Percentiles rank a stretch among this genome's conserved stretches.
phyloP scores from a whole-genome alignment of 1,284 basidiomycete genomes.

The Trichosporon sp. region DNA sequence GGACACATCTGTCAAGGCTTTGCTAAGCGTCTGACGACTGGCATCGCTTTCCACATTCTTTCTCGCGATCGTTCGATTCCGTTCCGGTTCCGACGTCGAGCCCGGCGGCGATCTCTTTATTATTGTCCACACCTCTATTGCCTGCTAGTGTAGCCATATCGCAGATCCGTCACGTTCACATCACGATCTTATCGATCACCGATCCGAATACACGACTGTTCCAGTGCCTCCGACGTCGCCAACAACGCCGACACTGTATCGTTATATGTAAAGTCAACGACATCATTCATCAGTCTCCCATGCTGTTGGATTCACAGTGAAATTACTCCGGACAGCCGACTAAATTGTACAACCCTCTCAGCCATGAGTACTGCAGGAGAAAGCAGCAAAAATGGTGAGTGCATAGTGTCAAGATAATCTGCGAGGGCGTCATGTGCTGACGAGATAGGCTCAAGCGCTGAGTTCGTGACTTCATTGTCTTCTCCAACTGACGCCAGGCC shows the following conservation, averaged over 20 bases:
- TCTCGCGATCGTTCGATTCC: background rate
- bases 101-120: background rate
- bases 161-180: background rate
- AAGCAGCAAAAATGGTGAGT: background rate
- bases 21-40: background rate
- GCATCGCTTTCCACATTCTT: background rate
- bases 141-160: background rate
- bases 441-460: constrained; percentile 1
- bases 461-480: background rate
- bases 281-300: background rate
- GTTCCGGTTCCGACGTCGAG: background rate
- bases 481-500: background rate
- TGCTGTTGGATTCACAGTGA: background rate
- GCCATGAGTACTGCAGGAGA: background rate
- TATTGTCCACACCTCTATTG: background rate
- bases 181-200: background rate
- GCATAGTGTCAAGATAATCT: background rate
- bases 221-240: background rate
- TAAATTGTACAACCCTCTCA: background rate
- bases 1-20: background rate
- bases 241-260: background rate
- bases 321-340: background rate
- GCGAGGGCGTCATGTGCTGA: background rate
- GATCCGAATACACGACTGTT: background rate
- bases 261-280: background rate